These are phyloP conservation scores for Cinnamomum micranthum DNA, from an alignment of 164 flowering plant genomes.

Conservation along the genomic window DNA sequence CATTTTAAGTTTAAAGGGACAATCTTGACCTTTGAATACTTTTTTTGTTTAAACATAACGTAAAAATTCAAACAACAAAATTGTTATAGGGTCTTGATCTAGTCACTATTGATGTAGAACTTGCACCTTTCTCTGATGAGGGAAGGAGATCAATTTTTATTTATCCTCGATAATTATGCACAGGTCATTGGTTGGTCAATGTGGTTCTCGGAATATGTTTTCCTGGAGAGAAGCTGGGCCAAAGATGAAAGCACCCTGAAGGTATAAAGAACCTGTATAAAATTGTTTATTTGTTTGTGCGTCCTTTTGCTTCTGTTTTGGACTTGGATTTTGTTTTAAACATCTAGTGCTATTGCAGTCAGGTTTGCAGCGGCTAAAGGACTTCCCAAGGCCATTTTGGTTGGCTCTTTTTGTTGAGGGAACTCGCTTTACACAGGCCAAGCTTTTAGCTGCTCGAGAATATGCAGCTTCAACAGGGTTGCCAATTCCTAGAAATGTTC, in stretches of 20 bases:
- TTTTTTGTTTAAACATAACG: too few species aligned
- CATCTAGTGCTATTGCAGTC: slow-evolving; percentile 40
- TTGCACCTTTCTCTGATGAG: background rate
- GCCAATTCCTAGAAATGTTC: slow-evolving; percentile 82
- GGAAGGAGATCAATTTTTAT: background rate
- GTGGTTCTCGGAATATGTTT: slow-evolving; percentile 97
- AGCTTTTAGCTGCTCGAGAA: slow-evolving; percentile 94
- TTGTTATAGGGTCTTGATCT: too few species aligned
- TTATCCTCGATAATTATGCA: background rate
- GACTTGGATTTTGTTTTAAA: background rate
- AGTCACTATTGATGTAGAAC: too few species aligned
- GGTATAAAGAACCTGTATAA: slow-evolving; percentile 34
- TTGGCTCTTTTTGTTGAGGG: slow-evolving; percentile 98
- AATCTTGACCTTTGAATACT: too few species aligned
- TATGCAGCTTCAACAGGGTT: slow-evolving; percentile 78
- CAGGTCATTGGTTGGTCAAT: slow-evolving; percentile 99
- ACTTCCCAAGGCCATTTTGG: slow-evolving; percentile 91
- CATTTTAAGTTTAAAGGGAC: background rate
- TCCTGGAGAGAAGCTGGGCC: slow-evolving; percentile 93
- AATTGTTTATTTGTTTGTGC: background rate
- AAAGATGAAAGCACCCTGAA: slow-evolving; percentile 88
- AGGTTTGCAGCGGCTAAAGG: slow-evolving; percentile 66
- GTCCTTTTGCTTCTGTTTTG: background rate
- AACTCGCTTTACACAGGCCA: slow-evolving; percentile 88
- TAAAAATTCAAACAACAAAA: background rate